A percentile compares a stretch with the other conserved stretches of the same genome.
phyloP scores from a whole-genome alignment of 257 asterid species.

The Capsicum rhomboideum region DNA sequence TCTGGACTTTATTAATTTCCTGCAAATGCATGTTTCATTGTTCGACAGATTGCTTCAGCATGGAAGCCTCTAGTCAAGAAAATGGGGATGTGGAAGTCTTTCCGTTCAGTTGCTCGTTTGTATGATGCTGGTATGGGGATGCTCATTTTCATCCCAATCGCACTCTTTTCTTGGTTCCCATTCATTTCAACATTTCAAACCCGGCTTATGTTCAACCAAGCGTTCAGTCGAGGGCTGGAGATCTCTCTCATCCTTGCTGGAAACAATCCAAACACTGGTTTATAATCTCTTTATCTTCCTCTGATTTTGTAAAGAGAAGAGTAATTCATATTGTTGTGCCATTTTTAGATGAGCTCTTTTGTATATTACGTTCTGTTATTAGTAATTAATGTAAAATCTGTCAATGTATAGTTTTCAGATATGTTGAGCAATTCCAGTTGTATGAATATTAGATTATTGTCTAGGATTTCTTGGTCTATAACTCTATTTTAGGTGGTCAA shows the following conservation, averaged over 20 bases:
- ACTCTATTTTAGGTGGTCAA: too few species aligned
- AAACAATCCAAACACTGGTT: conserved; percentile 77
- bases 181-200: conserved; percentile 93
- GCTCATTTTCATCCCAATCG: conserved; percentile 75
- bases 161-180: conserved; percentile 91
- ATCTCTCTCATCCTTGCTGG: conserved; percentile 97
- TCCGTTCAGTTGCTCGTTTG: conserved; percentile 75
- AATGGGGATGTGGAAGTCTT: conserved; percentile 86
- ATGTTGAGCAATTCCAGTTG: neutral
- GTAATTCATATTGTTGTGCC: neutral
- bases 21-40: neutral
- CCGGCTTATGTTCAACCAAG: conserved; percentile 97
- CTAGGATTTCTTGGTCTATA: too few species aligned
- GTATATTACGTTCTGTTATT: neutral
- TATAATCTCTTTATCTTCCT: conserved; percentile 16
- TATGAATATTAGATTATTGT: too few species aligned
- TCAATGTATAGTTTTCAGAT: neutral
- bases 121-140: conserved; percentile 93
- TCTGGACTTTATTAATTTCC: neutral
- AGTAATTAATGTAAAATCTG: neutral
- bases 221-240: conserved; percentile 94
- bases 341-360: neutral
- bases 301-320: neutral
- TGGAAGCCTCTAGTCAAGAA: conserved; percentile 93
- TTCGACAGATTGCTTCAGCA: conserved; percentile 64